Base-by-base conservation (phyloP, 2,329 filamentous ascomycete species). In the Hymenoscyphus fructigenus region DNA sequence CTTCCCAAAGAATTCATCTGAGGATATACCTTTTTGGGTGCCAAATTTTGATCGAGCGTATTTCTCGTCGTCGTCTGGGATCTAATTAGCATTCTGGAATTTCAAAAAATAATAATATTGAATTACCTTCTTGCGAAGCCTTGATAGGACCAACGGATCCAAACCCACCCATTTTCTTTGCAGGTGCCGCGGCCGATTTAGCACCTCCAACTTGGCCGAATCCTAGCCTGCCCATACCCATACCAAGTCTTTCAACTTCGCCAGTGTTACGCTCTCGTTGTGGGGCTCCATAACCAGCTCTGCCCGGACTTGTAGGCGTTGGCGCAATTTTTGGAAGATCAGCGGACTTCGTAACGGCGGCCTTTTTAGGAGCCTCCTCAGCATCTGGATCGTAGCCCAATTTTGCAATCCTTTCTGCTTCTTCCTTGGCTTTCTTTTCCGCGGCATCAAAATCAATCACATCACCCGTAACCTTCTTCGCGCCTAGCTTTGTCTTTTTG, bases 1-100 rank as follows among this genome's bases (percentile, higher is more conserved):
- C 77, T 95, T 94, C 74, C 94, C 93, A 76, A 99, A 99, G 84
- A 96, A 99, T 77, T 99, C 95, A 77, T 99, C 95, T 0, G 93
- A 97, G 0, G 93, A 97, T 71, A 99, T 99, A 72, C 91, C 91
- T 83, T 98, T 98, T 78, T 99, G 95, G 55, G 79, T 80, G 66
- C 93, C 94, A 74, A 99, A 99, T 78, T 97, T 97, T 75, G 86
- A 82, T 73, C 91, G 91, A 5, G 93, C 92, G 75, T 92, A 96
- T 74, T 87, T 88, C 74, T 97, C 88, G 62, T 90, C 88, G 65
- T 97, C 92, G 68, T 87, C 87, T 88, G 65, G 10, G n/a, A 36
- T 7, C n/a, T 23, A 12, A 29, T 78, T 69, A 78, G 73, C 63
- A 69, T 47, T 28, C 9, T 50, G 20, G 4, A 3, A 15, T 29